Evolutionary conservation across 1,139 yeast species (phyloP).

Genomic region (Yueomyces sp.): DNA sequence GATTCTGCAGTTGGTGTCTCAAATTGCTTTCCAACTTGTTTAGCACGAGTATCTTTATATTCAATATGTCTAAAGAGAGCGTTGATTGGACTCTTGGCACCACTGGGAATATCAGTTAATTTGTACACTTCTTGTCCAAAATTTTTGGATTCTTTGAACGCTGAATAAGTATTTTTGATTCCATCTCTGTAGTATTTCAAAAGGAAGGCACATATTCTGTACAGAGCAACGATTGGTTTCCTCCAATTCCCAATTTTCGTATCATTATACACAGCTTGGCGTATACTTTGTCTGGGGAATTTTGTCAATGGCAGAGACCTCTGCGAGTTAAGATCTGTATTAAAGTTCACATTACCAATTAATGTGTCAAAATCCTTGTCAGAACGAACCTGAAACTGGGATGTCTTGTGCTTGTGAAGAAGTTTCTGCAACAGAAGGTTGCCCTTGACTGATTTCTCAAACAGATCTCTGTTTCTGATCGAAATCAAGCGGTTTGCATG

Average conservation of each 20-base stretch:
- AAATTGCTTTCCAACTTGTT: neutral
- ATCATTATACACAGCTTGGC: constrained; percentile 10
- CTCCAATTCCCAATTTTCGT: constrained; percentile 18
- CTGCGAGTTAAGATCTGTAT: constrained; percentile 7
- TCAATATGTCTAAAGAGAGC: constrained; percentile 6
- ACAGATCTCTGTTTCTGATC: neutral
- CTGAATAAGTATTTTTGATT: constrained; percentile 12
- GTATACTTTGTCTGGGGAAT: constrained; percentile 11
- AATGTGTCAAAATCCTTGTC: neutral
- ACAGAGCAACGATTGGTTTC: constrained; percentile 16
- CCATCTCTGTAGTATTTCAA: constrained; percentile 15
- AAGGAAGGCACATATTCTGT: constrained; percentile 13
- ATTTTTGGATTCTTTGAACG: constrained; percentile 8
- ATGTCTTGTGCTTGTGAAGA: neutral
- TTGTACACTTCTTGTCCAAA: neutral
- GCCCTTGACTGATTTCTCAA: neutral
- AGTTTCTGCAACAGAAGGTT: constrained; percentile 1
- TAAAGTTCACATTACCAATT: neutral
- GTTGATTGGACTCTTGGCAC: too few species aligned
- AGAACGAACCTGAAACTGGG: neutral
- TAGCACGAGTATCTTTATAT: constrained; percentile 8
- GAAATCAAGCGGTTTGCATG: too few species aligned
- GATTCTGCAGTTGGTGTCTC: neutral
- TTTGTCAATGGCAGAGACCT: constrained; percentile 12
- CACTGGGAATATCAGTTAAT: neutral